phyloP scores from a whole-genome alignment of 2,329 filamentous ascomycete species.

The Pseudogymnoascus sp. region DNA sequence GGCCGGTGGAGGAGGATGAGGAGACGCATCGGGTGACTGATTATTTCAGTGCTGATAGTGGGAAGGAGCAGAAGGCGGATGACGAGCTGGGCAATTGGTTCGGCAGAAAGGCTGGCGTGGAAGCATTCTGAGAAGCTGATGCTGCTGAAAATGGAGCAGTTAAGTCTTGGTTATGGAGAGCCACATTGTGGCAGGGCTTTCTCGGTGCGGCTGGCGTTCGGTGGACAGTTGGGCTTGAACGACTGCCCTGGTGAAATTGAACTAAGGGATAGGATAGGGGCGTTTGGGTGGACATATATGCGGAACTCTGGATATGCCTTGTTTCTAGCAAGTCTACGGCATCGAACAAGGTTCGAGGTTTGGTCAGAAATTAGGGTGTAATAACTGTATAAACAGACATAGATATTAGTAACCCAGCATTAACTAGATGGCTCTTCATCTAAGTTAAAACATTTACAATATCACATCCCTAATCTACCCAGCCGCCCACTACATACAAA shows the following conservation, averaged over 20 bases:
- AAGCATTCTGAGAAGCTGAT: constrained; percentile 22
- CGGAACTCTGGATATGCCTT: background rate
- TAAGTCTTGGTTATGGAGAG: background rate
- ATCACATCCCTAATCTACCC: background rate
- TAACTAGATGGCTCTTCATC: background rate
- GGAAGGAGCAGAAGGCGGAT: constrained; percentile 27
- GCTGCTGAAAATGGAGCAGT: background rate
- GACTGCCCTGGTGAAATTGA: background rate
- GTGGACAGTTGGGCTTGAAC: background rate
- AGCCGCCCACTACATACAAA: background rate
- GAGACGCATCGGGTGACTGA: constrained; percentile 65
- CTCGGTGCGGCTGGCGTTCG: background rate
- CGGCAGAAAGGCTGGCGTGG: constrained; percentile 38
- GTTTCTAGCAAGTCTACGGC: background rate
- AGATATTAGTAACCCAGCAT: background rate
- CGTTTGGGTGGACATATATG: background rate
- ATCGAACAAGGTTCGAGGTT: background rate
- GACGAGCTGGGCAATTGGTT: constrained; percentile 74
- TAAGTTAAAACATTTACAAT: constrained; percentile 5
- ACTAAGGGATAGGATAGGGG: background rate
- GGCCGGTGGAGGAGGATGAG: constrained; percentile 67
- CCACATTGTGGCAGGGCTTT: background rate
- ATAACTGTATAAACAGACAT: background rate
- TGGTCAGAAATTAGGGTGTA: background rate
- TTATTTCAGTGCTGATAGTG: constrained; percentile 47